Evolutionary conservation across 345 rosid species (phyloP).

Genomic region (Gossypium mustelinum): DNA sequence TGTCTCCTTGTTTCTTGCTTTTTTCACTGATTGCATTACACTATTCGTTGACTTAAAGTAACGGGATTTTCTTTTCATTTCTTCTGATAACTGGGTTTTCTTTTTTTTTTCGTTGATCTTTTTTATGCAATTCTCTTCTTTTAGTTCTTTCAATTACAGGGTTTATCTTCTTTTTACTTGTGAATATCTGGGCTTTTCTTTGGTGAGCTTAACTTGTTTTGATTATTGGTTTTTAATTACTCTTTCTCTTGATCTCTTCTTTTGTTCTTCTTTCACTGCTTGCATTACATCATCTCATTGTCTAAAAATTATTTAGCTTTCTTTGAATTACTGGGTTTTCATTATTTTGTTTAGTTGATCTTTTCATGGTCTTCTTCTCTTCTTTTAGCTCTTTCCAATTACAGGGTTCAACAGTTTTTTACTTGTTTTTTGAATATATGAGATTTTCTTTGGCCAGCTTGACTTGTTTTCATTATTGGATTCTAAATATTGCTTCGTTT

Average conservation of each 20-base stretch:
- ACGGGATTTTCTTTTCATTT: not conserved
- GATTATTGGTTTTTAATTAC: not conserved
- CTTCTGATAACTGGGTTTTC: not conserved
- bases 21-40: not conserved
- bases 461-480: not conserved
- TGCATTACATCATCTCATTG: too few relatives aligned
- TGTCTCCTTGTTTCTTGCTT: not conserved
- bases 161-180: not conserved
- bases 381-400: too few relatives aligned
- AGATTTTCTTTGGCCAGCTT: not conserved
- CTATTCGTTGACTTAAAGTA: not conserved
- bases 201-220: not conserved
- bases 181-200: not conserved
- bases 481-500: constrained; percentile 1
- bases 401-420: too few relatives aligned
- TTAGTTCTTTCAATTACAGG: not conserved
- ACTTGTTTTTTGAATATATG: too few relatives aligned
- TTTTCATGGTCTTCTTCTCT: too few relatives aligned
- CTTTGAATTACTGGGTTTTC: too few relatives aligned
- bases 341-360: too few relatives aligned
- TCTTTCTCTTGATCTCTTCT: not conserved
- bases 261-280: too few relatives aligned
- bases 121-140: not conserved
- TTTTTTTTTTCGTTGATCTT: not conserved
- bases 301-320: too few relatives aligned